These are phyloP conservation scores for Saitozyma podzolica DNA, from an alignment of 768 basidiomycete species.

Conservation along the genomic window DNA sequence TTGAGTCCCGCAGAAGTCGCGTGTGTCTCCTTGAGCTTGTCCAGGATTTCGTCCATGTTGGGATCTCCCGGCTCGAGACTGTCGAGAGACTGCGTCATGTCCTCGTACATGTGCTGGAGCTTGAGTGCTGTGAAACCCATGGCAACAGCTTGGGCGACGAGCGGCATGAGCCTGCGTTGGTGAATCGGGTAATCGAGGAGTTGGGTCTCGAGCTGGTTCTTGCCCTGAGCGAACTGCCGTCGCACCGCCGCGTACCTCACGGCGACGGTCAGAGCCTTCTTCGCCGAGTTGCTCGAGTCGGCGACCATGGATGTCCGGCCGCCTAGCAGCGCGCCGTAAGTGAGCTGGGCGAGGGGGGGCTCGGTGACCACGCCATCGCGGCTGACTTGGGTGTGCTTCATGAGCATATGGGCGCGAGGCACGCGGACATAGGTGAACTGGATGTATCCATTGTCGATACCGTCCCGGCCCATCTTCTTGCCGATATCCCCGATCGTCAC, in stretches of 20 bases:
- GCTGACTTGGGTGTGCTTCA: slow-evolving; percentile 57
- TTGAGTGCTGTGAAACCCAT: slow-evolving; percentile 52
- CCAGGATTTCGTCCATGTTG: slow-evolving; percentile 52
- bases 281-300: slow-evolving; percentile 53
- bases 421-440: slow-evolving; percentile 56
- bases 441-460: slow-evolving; percentile 55
- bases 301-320: slow-evolving; percentile 54
- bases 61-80: slow-evolving; percentile 52
- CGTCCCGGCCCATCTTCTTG: slow-evolving; percentile 57
- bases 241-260: slow-evolving; percentile 56
- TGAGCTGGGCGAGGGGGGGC: slow-evolving; percentile 55
- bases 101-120: slow-evolving; percentile 50
- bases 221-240: slow-evolving; percentile 54
- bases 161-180: slow-evolving; percentile 52
- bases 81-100: slow-evolving; percentile 50
- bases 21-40: slow-evolving; percentile 57
- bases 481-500: slow-evolving; percentile 56
- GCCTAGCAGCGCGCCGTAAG: slow-evolving; percentile 56
- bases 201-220: slow-evolving; percentile 55
- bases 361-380: slow-evolving; percentile 54
- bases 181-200: slow-evolving; percentile 57
- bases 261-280: slow-evolving; percentile 57
- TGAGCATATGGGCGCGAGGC: slow-evolving; percentile 55
- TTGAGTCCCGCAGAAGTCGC: slow-evolving; percentile 56
- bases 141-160: slow-evolving; percentile 53